Percentiles rank a stretch among this genome's conserved stretches.
phyloP scores from a whole-genome alignment of 371 early-diverging fungal species.

The Conidiobolus incongruus region DNA sequence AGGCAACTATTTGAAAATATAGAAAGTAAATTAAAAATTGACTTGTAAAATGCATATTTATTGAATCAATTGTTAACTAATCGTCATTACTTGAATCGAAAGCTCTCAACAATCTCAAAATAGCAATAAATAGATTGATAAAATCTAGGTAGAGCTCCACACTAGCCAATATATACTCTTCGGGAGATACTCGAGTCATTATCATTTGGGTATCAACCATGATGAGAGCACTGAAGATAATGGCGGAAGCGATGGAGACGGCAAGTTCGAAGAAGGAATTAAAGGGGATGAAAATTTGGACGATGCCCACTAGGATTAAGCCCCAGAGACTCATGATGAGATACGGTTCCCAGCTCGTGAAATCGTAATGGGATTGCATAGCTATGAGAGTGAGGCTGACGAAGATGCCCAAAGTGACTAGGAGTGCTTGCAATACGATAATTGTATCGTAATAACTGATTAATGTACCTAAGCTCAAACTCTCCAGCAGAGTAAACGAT shows the following conservation, averaged over 20 bases:
- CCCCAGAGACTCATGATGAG: constrained; percentile 32
- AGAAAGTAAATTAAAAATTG: too few species aligned
- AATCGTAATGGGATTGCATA: constrained; percentile 45
- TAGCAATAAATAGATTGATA: constrained; percentile 52
- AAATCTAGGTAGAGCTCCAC: constrained; percentile 54
- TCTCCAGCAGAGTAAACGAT: constrained; percentile 41
- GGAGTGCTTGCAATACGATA: constrained; percentile 45
- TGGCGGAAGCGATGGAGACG: constrained; percentile 29
- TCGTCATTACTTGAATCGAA: constrained; percentile 1
- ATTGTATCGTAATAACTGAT: constrained; percentile 25
- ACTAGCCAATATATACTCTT: constrained; percentile 58
- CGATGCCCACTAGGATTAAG: constrained; percentile 28
- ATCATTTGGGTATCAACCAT: constrained; percentile 46
- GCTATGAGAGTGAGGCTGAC: constrained; percentile 51
- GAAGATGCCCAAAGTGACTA: constrained; percentile 49
- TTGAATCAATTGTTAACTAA: background rate
- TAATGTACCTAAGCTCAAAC: constrained; percentile 31
- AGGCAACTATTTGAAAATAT: too few species aligned
- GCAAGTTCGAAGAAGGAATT: constrained; percentile 25
- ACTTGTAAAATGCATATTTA: background rate
- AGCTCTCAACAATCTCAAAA: constrained; percentile 40
- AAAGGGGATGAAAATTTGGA: constrained; percentile 56
- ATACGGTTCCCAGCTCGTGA: constrained; percentile 33
- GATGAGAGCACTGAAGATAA: constrained; percentile 50
- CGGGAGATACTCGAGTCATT: constrained; percentile 38